These are phyloP conservation scores for Forsythia viridissima DNA, from an alignment of 257 asterid genomes.

Conservation along the genomic window DNA sequence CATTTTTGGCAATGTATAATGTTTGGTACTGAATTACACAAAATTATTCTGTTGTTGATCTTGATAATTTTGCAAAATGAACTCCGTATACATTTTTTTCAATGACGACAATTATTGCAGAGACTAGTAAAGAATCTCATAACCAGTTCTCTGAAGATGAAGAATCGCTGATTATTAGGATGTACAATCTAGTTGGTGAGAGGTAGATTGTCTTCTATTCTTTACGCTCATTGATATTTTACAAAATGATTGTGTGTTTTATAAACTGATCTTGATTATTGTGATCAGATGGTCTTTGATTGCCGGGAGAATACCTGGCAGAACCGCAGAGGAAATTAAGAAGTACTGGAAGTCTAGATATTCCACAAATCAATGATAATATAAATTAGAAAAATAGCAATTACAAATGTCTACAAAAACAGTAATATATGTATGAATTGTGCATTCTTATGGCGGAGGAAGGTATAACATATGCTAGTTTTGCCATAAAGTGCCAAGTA, in stretches of 20 bases:
- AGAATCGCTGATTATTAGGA: slow-evolving; percentile 32
- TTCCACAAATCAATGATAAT: slow-evolving; percentile 18
- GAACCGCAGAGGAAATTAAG: slow-evolving; percentile 52
- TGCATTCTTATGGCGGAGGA: not conserved
- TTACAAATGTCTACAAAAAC: not conserved
- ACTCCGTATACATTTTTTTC: too few relatives aligned
- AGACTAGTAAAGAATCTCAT: too few relatives aligned
- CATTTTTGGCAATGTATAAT: not conserved
- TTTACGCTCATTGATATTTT: not conserved
- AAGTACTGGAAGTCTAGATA: slow-evolving; percentile 38
- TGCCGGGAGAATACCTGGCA: slow-evolving; percentile 67
- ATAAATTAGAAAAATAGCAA: not conserved
- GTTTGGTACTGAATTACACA: too few relatives aligned
- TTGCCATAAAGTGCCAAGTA: not conserved
- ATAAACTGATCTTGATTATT: not conserved
- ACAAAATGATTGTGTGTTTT: too few relatives aligned
- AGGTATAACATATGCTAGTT: not conserved
- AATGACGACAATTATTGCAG: too few relatives aligned
- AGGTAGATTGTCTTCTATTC: slow-evolving; percentile 1
- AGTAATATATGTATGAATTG: not conserved
- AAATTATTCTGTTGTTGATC: not conserved
- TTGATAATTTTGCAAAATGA: not conserved
- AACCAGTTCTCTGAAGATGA: slow-evolving; percentile 20
- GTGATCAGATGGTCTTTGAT: slow-evolving; percentile 49
- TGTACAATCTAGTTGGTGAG: slow-evolving; percentile 33